Percentiles rank a stretch among this genome's conserved stretches.
Evolutionary conservation across 2,329 filamentous ascomycete genomes (phyloP).

Genomic region (Pseudogymnoascus sp.): DNA sequence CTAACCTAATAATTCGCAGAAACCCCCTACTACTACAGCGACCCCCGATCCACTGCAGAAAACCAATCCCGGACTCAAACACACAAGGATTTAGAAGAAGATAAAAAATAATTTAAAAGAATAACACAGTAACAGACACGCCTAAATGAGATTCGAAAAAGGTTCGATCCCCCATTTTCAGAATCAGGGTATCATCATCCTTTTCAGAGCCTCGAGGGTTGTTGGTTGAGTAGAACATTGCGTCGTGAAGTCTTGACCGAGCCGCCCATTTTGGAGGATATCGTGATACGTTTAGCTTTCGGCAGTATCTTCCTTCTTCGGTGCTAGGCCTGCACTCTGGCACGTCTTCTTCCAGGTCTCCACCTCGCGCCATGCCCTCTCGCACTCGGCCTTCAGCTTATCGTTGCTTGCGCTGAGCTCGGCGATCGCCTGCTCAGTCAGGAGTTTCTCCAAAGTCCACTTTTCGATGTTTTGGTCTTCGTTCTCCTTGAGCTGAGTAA

Average conservation of each 20-base stretch:
- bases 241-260: slow-evolving; percentile 8
- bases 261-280: slow-evolving; percentile 23
- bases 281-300: slow-evolving; percentile 17
- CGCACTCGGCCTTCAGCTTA: slow-evolving; percentile 74
- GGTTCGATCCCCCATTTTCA: background rate
- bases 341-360: slow-evolving; percentile 70
- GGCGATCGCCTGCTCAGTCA: slow-evolving; percentile 80
- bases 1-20: background rate
- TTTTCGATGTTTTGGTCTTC: slow-evolving; percentile 91
- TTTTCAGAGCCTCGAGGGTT: slow-evolving; percentile 7
- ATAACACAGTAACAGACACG: slow-evolving; percentile 7
- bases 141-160: background rate
- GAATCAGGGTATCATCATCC: slow-evolving; percentile 8
- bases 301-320: slow-evolving; percentile 35
- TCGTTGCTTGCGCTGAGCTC: slow-evolving; percentile 84
- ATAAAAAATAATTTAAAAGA: slow-evolving; percentile 8
- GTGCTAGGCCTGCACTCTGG: slow-evolving; percentile 50
- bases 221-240: slow-evolving; percentile 7
- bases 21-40: slow-evolving; percentile 6
- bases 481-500: slow-evolving; percentile 88
- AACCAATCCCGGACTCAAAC: background rate
- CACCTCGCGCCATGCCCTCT: slow-evolving; percentile 68
- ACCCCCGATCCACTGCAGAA: slow-evolving; percentile 7
- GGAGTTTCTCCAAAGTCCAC: slow-evolving; percentile 83
- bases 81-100: slow-evolving; percentile 9